A percentile compares a stretch with the other conserved stretches of the same genome.
These are phyloP conservation scores for Pyrenula aspistea DNA, from an alignment of 495 filamentous ascomycete genomes.

Conservation along the genomic window DNA sequence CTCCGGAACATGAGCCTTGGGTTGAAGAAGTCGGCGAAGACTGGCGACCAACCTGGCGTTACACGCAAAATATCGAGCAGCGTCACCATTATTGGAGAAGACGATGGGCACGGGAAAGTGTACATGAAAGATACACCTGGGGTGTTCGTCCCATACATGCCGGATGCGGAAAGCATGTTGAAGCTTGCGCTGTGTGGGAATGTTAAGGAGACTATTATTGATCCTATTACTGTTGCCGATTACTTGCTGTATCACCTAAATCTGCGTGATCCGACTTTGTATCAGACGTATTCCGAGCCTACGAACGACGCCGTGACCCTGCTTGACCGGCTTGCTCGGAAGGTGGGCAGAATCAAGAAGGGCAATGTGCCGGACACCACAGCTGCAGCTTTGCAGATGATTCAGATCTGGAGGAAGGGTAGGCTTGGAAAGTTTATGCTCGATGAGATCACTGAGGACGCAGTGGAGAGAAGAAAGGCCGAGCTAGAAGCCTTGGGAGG, in stretches of 20 bases:
- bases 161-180: conserved; percentile 75
- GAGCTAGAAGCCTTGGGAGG: neutral
- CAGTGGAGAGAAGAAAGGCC: conserved; percentile 4
- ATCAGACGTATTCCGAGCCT: conserved; percentile 51
- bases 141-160: conserved; percentile 87
- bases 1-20: conserved; percentile 57
- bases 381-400: conserved; percentile 66
- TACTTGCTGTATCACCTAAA: conserved; percentile 85
- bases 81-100: conserved; percentile 63
- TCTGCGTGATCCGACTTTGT: conserved; percentile 39
- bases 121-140: conserved; percentile 70
- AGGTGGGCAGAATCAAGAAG: conserved; percentile 65
- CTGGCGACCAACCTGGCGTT: conserved; percentile 78
- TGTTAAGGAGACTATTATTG: conserved; percentile 79
- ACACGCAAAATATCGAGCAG: conserved; percentile 74
- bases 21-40: conserved; percentile 66
- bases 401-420: conserved; percentile 75
- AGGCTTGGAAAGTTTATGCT: conserved; percentile 65
- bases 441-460: conserved; percentile 58
- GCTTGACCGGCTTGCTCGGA: conserved; percentile 51
- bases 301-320: conserved; percentile 73
- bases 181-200: conserved; percentile 82
- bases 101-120: conserved; percentile 34
- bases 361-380: conserved; percentile 63
- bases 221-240: conserved; percentile 65